Evolutionary conservation across 495 filamentous ascomycete species (phyloP).

Genomic region (Penicillium canariense): DNA sequence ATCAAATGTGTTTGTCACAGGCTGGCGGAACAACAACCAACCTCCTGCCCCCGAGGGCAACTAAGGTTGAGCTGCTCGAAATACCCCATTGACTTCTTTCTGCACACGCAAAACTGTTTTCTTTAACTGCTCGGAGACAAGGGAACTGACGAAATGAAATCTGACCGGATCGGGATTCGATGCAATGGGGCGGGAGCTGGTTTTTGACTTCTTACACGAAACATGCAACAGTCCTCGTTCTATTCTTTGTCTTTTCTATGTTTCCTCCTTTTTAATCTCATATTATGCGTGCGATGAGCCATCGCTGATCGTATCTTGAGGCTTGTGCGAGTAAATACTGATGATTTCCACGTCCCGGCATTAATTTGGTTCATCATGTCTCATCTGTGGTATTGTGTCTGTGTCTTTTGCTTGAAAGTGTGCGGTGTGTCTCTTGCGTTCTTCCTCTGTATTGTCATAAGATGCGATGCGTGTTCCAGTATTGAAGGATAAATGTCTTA

Average conservation of each 20-base stretch:
- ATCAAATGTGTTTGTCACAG: constrained; percentile 16
- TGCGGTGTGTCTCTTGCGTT: neutral
- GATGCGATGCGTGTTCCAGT: constrained; percentile 2
- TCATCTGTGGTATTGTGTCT: constrained; percentile 1
- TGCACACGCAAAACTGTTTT: constrained; percentile 6
- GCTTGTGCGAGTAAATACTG: neutral
- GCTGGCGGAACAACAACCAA: constrained; percentile 35
- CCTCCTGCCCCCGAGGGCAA: constrained; percentile 26
- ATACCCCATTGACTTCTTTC: constrained; percentile 17
- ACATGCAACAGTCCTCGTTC: constrained; percentile 1
- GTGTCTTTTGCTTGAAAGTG: neutral
- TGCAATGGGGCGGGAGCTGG: constrained; percentile 12
- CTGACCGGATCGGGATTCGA: constrained; percentile 8
- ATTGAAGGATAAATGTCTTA: constrained; percentile 3
- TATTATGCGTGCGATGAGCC: constrained; percentile 1
- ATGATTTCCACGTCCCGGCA: neutral
- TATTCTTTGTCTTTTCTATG: constrained; percentile 7
- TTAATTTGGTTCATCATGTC: constrained; percentile 13
- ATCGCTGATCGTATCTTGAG: neutral
- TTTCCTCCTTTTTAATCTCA: neutral
- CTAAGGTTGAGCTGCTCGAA: constrained; percentile 8
- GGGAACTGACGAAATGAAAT: constrained; percentile 15
- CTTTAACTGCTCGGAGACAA: constrained; percentile 11
- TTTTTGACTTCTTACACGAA: constrained; percentile 3
- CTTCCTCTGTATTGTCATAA: neutral